Conservation (phyloP, 2,329 filamentous ascomycete species). For the Apiospora saccharicola region DNA sequence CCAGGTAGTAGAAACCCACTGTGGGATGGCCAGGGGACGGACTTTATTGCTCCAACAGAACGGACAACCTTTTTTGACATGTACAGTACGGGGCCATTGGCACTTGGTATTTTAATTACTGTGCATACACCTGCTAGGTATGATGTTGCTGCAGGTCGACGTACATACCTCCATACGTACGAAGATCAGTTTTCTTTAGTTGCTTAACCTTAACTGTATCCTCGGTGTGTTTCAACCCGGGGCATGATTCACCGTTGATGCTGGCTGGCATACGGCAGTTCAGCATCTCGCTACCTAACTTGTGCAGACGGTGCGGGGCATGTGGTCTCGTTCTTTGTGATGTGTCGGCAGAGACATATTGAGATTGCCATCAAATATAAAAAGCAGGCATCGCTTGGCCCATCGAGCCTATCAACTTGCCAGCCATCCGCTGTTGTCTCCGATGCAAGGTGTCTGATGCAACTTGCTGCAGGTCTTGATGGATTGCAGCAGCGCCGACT, state of each 20-base stretch:
- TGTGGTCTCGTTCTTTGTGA: slow-evolving; percentile 13
- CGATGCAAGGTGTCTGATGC: slow-evolving; percentile 21
- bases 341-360: slow-evolving; percentile 19
- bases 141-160: not conserved
- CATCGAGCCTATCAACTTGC: slow-evolving; percentile 16
- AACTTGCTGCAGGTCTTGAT: slow-evolving; percentile 18
- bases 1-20: slow-evolving; percentile 3
- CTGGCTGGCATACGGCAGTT: not conserved
- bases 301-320: slow-evolving; percentile 16
- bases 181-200: not conserved
- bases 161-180: slow-evolving; percentile 1
- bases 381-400: slow-evolving; percentile 15
- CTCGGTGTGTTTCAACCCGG: slow-evolving; percentile 10
- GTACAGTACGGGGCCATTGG: not conserved
- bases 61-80: not conserved
- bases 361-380: slow-evolving; percentile 19
- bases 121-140: not conserved
- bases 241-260: slow-evolving; percentile 7
- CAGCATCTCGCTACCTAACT: not conserved
- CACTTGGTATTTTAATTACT: not conserved
- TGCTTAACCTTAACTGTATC: slow-evolving; percentile 17
- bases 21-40: slow-evolving; percentile 9
- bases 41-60: slow-evolving; percentile 4
- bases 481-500: slow-evolving; percentile 13
- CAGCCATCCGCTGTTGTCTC: slow-evolving; percentile 1